Percentiles rank a stretch among this genome's conserved stretches.
Conservation (phyloP, 768 basidiomycete species). For the Boletus tomentosulus region DNA sequence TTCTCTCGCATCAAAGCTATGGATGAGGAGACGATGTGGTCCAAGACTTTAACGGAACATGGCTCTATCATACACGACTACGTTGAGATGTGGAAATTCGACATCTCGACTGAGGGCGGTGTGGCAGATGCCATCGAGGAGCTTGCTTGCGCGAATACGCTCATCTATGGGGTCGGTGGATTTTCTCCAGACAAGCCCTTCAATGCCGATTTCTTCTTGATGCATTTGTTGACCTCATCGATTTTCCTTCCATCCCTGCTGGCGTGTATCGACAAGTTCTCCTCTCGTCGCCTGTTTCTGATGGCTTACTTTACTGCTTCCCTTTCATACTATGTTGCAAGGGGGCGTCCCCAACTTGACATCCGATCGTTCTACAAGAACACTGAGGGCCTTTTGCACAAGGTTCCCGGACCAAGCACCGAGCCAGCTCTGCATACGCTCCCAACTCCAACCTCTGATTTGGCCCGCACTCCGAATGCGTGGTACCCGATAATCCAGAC, state of each 20-base stretch:
- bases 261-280: slow-evolving; percentile 29
- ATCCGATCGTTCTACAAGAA: slow-evolving; percentile 28
- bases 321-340: slow-evolving; percentile 29
- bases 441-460: slow-evolving; percentile 30
- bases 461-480: slow-evolving; percentile 42
- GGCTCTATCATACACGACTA: slow-evolving; percentile 39
- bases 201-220: slow-evolving; percentile 64
- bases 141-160: slow-evolving; percentile 48
- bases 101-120: slow-evolving; percentile 33
- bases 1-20: slow-evolving; percentile 22
- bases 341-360: slow-evolving; percentile 32
- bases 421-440: slow-evolving; percentile 27
- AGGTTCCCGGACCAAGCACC: slow-evolving; percentile 15
- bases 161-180: slow-evolving; percentile 61
- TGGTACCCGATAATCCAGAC: slow-evolving; percentile 57
- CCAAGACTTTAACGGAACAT: slow-evolving; percentile 26
- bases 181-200: slow-evolving; percentile 45
- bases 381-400: slow-evolving; percentile 34
- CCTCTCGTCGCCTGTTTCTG: slow-evolving; percentile 23
- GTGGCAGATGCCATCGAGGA: slow-evolving; percentile 57
- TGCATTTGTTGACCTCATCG: slow-evolving; percentile 68
- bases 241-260: slow-evolving; percentile 54
- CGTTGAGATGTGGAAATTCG: slow-evolving; percentile 43
- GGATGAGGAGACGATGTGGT: slow-evolving; percentile 31
- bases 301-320: slow-evolving; percentile 26